Conservation (phyloP, 176 grass and related monocot species). For the Dendrocalamus sinicus region DNA sequence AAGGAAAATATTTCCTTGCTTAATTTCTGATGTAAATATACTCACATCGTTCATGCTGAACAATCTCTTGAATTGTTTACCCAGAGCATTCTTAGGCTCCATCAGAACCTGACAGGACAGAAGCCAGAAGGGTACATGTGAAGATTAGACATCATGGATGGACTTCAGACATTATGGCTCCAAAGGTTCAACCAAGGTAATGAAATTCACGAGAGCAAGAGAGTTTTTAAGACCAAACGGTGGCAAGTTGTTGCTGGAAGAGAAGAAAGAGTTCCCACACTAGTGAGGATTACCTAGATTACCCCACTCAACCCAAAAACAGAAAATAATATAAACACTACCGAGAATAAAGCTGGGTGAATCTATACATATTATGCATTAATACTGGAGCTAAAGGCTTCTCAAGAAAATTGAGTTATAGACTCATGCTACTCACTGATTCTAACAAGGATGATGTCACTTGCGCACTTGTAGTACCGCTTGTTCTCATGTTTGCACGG, state of each 20-base stretch:
- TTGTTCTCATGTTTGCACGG: slow-evolving; percentile 77
- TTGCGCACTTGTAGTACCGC: slow-evolving; percentile 79
- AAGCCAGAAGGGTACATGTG: background rate
- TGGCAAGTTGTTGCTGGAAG: too few species aligned
- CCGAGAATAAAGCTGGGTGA: background rate
- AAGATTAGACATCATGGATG: too few species aligned
- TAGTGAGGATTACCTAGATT: slow-evolving; percentile 68
- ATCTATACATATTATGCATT: background rate
- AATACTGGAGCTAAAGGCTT: too few species aligned
- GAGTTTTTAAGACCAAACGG: too few species aligned
- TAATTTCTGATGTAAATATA: slow-evolving; percentile 4
- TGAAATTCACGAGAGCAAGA: background rate
- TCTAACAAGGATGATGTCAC: slow-evolving; percentile 91
- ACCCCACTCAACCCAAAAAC: slow-evolving; percentile 80
- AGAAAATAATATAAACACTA: background rate
- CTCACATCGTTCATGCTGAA: slow-evolving; percentile 98
- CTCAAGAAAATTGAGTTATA: too few species aligned
- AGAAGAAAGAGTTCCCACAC: too few species aligned
- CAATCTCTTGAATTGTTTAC: slow-evolving; percentile 96
- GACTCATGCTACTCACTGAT: slow-evolving; percentile 59
- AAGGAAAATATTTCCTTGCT: too few species aligned
- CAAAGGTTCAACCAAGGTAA: too few species aligned
- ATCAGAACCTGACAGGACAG: slow-evolving; percentile 64
- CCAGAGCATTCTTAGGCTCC: slow-evolving; percentile 87
- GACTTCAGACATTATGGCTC: too few species aligned